phyloP scores from a whole-genome alignment of 495 filamentous ascomycete species.

The Barbatosphaeria neglecta region DNA sequence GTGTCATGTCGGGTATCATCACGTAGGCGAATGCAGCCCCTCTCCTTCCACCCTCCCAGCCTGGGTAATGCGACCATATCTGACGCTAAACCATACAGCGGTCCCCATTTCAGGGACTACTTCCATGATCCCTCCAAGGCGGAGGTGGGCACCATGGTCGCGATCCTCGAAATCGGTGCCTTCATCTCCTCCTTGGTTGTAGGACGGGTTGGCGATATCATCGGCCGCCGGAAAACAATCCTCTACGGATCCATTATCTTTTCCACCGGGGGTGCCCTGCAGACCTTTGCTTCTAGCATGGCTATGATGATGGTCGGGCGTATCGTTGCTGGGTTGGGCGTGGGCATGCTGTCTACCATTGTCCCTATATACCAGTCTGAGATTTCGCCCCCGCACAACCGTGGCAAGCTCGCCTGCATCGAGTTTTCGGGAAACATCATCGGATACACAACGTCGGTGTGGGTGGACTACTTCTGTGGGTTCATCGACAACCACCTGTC shows the following conservation, averaged over 20 bases:
- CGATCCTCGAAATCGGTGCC: slow-evolving; percentile 88
- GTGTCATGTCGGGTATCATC: slow-evolving; percentile 98
- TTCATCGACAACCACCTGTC: slow-evolving; percentile 76
- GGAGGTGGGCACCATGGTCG: slow-evolving; percentile 89
- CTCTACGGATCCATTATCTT: slow-evolving; percentile 90
- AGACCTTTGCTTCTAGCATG: slow-evolving; percentile 72
- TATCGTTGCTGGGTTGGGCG: slow-evolving; percentile 84
- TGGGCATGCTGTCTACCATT: slow-evolving; percentile 90
- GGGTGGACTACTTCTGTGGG: slow-evolving; percentile 96
- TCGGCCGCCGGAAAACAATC: slow-evolving; percentile 83
- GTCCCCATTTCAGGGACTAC: slow-evolving; percentile 76
- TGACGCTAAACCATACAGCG: slow-evolving; percentile 37
- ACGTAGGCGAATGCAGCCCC: slow-evolving; percentile 53
- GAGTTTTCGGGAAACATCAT: slow-evolving; percentile 96
- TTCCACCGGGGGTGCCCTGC: slow-evolving; percentile 77
- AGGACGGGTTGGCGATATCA: slow-evolving; percentile 79
- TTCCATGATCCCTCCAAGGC: slow-evolving; percentile 78
- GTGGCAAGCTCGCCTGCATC: slow-evolving; percentile 91
- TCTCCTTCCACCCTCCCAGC: slow-evolving; percentile 3
- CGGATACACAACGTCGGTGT: slow-evolving; percentile 91
- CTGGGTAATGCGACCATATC: slow-evolving; percentile 4
- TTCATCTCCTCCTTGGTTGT: slow-evolving; percentile 85
- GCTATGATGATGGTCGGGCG: slow-evolving; percentile 86
- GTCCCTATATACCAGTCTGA: slow-evolving; percentile 98
- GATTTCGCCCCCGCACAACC: slow-evolving; percentile 91